Evolutionary conservation across 2,329 filamentous ascomycete species (phyloP), one percentile per base, ranked within the genome.

Genomic region (Chaetomiaceae sp.): DNA sequence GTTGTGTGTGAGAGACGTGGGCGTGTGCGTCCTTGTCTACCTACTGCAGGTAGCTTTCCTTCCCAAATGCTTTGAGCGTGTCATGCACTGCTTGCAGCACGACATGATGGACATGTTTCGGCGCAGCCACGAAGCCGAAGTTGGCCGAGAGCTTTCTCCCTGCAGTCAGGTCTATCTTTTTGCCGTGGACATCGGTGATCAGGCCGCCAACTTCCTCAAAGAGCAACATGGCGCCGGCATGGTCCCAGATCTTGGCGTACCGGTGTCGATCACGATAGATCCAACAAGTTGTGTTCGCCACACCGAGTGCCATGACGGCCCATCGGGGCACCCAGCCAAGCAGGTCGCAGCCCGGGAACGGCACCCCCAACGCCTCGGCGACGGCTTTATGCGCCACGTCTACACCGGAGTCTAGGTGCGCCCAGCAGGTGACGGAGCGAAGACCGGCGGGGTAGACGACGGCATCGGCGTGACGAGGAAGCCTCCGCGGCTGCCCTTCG

Each of bases 261-360:
- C 75, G 65, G 19, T 69, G 66, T 17, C 66, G 63, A 18, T 62
- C 60, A 51, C 70, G 72, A 62, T 80, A 81, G 9, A 78, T 70
- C 75, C 76, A 80, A 9, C 78, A 68, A 0, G 74, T 78, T 33
- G 70, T 66, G 60, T 79, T 75, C 9, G 69, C 75, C 4, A 74
- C 60, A 0, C 76, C 74, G 42, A 78, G 62, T 0, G 75, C 76
- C 18, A 80, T 64, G 2, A 63, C 64, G 0, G 70, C 70, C 74
- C 76, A 81, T 11, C 76, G 70, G 8, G 76, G 65, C 6, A 79
- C 76, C 77, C 77, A 80, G 1, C 75, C 72, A 0, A 79, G 65
- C 3, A 81, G 66, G 47, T 78, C 74, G 40, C 66, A 72, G 9
- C 72, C 73, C 1, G 72, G 74, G 19, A 66, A 73, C 0, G 61